Conservation (phyloP, 768 basidiomycete genomes). For the Suillus plorans region DNA sequence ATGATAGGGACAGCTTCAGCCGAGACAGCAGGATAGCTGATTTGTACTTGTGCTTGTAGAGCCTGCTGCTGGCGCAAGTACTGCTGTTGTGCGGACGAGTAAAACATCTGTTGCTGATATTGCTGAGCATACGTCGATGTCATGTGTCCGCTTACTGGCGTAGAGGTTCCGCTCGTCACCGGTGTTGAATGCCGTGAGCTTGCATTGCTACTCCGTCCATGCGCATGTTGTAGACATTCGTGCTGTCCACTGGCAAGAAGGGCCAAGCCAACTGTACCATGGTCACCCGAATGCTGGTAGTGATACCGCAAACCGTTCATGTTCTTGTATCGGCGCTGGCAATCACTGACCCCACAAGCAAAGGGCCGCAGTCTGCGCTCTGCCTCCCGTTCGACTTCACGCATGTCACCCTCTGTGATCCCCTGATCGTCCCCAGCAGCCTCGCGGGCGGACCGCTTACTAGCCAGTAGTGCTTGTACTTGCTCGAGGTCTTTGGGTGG, state of each 20-base stretch:
- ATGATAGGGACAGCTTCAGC: background rate
- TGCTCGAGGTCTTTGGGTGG: constrained; percentile 84
- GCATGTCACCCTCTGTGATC: constrained; percentile 60
- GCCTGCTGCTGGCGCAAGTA: constrained; percentile 35
- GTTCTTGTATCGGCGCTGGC: constrained; percentile 91
- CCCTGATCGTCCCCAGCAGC: constrained; percentile 39
- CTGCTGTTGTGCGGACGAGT: constrained; percentile 35
- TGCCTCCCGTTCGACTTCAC: constrained; percentile 80
- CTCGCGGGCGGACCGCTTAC: constrained; percentile 40
- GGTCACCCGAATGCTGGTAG: constrained; percentile 95
- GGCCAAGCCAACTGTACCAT: constrained; percentile 85
- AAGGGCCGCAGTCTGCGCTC: constrained; percentile 82
- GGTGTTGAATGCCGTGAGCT: constrained; percentile 34
- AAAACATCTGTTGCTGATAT: constrained; percentile 38
- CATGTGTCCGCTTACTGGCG: constrained; percentile 29
- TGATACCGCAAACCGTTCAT: constrained; percentile 98
- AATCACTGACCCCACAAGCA: constrained; percentile 86
- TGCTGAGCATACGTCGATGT: constrained; percentile 32
- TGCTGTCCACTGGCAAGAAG: constrained; percentile 78
- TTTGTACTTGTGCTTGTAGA: constrained; percentile 29
- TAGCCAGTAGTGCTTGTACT: constrained; percentile 67
- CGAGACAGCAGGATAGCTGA: constrained; percentile 18
- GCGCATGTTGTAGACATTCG: constrained; percentile 44
- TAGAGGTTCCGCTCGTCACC: constrained; percentile 28
- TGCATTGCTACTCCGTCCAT: constrained; percentile 28